phyloP scores from a whole-genome alignment of 169 alveolate genomes.

The Besnoitia besnoiti region DNA sequence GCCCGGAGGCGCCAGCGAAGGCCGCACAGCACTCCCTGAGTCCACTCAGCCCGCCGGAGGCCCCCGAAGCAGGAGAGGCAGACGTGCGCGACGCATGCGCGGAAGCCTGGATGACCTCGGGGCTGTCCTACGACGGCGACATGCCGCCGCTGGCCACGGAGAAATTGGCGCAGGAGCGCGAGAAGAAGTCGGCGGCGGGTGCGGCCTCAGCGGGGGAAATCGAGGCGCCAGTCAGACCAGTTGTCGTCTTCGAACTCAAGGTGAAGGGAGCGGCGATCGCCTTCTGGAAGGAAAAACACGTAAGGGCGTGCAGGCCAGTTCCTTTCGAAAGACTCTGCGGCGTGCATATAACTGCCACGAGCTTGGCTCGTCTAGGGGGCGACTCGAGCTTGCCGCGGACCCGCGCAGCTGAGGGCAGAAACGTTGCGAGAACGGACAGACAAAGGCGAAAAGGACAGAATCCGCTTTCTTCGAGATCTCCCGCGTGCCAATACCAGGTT shows the following conservation, averaged over 20 bases:
- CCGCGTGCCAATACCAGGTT: no score
- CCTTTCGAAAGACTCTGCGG: not conserved
- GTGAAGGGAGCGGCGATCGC: constrained; percentile 60
- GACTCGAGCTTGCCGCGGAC: no score
- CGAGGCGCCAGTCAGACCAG: not conserved
- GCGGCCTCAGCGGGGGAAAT: not conserved
- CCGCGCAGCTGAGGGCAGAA: no score
- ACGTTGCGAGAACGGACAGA: no score
- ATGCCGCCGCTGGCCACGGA: not conserved
- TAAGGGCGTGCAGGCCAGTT: no score
- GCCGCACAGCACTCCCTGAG: not conserved
- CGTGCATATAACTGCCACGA: not conserved
- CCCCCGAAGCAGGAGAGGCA: not conserved
- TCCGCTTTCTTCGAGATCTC: no score
- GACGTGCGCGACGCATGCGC: constrained; percentile 21
- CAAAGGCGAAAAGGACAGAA: no score
- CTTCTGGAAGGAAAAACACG: constrained; percentile 54
- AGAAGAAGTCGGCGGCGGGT: not conserved
- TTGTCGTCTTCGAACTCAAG: constrained; percentile 19
- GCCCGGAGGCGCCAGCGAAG: not conserved
- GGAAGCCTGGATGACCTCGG: constrained; percentile 21
- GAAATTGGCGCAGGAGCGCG: not conserved
- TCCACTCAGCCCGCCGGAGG: not conserved
- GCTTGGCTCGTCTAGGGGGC: no score
- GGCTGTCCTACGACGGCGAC: constrained; percentile 25